Base-by-base conservation (phyloP, 192 early-diverging fungal species). In the Nowakowskiella sp. region DNA sequence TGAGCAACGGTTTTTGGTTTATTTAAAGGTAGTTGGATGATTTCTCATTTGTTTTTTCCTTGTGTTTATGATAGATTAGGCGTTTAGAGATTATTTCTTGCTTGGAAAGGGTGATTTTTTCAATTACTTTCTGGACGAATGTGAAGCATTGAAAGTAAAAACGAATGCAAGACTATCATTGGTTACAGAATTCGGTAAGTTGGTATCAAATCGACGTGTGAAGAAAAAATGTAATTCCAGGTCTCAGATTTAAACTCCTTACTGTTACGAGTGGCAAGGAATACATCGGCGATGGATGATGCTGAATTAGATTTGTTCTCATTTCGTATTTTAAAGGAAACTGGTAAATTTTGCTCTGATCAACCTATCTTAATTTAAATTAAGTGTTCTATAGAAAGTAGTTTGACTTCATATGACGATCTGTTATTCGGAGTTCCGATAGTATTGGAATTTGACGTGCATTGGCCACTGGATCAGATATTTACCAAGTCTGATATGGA, bases 391-490 rank as follows among this genome's bases (percentile, higher is more conserved):
- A 0, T 52, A 55, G 45, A 46, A 36, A n/a, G 45, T 68, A 13
- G 19, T 42, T 6, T 22, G 52, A 45, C 55, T 23, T 58, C 58
- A 27, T 78, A 74, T 58, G 59, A 71, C 33, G 74, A 76, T 33
- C 55, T 80, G 2, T 33, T 83, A 5, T 45, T 85, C 28, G 78
- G 75, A 0, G 66, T 67, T 26, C 73, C 73, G 5, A 51, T 81
- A 7, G 51, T 65, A 10, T 53, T 88, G 1, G 64, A 66, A 16
- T 88, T 84, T 50, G 51, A 65, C 22, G 52, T 85, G 10, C 29
- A 58, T 16, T 88, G 86, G 86, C 86, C 86, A 2, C 55, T 88
- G 23, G 78, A 84, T 68, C 66, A 85, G 6, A 75, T 88, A 47
- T 57, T 88, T 16, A 78, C 76, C 2, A 30, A 47, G 10, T 65